These are phyloP conservation scores for Penicillium pancosmium DNA, from an alignment of 495 filamentous ascomycete species.

Conservation along the genomic window DNA sequence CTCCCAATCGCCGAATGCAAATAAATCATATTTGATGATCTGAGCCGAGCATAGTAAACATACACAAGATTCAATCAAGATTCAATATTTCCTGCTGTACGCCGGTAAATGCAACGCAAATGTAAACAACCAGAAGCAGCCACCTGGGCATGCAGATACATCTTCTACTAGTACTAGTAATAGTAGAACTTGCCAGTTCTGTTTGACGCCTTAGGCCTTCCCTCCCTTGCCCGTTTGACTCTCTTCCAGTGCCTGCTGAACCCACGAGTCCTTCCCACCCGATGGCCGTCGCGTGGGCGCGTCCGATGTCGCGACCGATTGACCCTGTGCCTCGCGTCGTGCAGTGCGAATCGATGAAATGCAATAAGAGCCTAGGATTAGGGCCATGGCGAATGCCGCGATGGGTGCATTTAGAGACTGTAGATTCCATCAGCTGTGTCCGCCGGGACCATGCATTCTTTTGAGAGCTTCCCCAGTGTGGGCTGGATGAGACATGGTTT, in stretches of 20 bases:
- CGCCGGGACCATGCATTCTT: not conserved
- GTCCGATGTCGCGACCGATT: constrained; percentile 1
- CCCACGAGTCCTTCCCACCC: constrained; percentile 33
- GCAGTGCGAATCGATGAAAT: constrained; percentile 52
- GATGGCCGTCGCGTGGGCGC: constrained; percentile 12
- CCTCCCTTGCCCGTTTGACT: constrained; percentile 20
- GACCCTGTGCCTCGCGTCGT: constrained; percentile 35
- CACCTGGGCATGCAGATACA: too few species aligned
- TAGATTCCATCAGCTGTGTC: not conserved
- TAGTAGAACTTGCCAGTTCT: not conserved
- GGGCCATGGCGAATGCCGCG: constrained; percentile 53
- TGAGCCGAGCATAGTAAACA: too few species aligned
- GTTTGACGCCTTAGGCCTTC: constrained; percentile 5
- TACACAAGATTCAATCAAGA: too few species aligned
- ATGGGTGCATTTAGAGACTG: constrained; percentile 52
- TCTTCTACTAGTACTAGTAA: too few species aligned
- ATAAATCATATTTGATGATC: too few species aligned
- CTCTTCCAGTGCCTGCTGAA: constrained; percentile 44
- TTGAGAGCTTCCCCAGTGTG: not conserved
- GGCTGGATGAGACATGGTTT: not conserved
- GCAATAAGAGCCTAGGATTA: constrained; percentile 51
- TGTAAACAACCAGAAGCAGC: too few species aligned
- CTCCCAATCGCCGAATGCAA: too few species aligned
- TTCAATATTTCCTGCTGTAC: too few species aligned
- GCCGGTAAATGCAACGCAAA: too few species aligned